Evolutionary conservation across 2,329 filamentous ascomycete species (phyloP), one percentile per base, ranked within the genome.

Genomic region (Fusarium sp.): DNA sequence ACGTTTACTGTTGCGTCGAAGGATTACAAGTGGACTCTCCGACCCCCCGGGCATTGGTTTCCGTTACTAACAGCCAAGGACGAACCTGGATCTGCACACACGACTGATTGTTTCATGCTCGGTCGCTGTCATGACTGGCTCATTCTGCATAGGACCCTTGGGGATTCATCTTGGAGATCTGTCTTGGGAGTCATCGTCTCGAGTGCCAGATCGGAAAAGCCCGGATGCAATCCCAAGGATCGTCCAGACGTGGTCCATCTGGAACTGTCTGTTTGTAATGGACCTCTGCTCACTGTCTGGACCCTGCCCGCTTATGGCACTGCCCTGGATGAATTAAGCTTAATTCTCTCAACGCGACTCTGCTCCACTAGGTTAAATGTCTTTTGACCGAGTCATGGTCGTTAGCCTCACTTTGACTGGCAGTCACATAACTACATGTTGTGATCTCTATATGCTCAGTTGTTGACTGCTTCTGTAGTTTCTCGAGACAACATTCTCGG

Each of bases 181-280:
- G 27, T 43, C 52, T 8, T 3, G 7, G 15, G 43, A 28, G 8
- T 46, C 12, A 18, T 16, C 2, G 10, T 52, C 12, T 5, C 2
- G 7, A 3, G 2, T 28, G 48, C 13, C 27, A 18, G 3, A 18
- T 58, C 68, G 68, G 68, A 27, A 71, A 8, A 65, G 63, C 15
- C 37, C 68, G 68, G 65, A 59, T 18, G 1, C 30, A 13, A 12
- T 10, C 30, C 7, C 12, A 6, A 15, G 11, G 39, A 53, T n/a
- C 28, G 31, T 16, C 23, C 27, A 50, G 27, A 53, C 52, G 31
- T 28, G 16, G 27, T 28, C 39, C 43, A 16, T 27, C 28, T 40
- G 36, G 15, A n/a, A 23, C 23, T 23, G 6, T 9, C 41, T 39
- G n/a, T 11, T 16, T 39, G 41, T 40, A n/a, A 47, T 64, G 15